Percentiles rank a stretch among this genome's conserved stretches.
Evolutionary conservation across 805 yeast species (phyloP).

Genomic region (Ogataea ganodermae): DNA sequence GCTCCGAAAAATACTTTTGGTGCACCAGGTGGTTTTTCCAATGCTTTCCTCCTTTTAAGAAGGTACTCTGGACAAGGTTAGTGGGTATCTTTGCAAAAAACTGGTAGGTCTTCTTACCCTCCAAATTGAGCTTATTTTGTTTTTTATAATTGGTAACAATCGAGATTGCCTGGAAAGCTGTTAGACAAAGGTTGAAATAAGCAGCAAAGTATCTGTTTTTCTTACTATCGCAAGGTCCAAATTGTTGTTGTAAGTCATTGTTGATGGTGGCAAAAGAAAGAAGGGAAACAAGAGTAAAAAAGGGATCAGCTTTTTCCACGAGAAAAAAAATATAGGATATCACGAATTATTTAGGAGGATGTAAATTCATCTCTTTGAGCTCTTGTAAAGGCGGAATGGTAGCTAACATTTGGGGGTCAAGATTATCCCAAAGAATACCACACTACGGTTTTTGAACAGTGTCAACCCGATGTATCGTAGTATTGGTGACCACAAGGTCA

Average conservation of each 20-base stretch:
- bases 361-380: slow-evolving; percentile 26
- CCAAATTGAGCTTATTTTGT: slow-evolving; percentile 8
- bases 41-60: background rate
- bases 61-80: background rate
- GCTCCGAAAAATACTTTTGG: slow-evolving; percentile 13
- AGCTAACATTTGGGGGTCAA: slow-evolving; percentile 30
- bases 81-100: slow-evolving; percentile 1
- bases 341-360: slow-evolving; percentile 16
- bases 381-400: slow-evolving; percentile 34
- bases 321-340: no score
- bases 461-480: slow-evolving; percentile 21
- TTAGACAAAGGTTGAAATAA: background rate
- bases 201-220: background rate
- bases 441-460: slow-evolving; percentile 28
- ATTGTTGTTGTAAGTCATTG: slow-evolving; percentile 4
- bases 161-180: slow-evolving; percentile 11
- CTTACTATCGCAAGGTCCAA: slow-evolving; percentile 20
- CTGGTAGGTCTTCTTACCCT: no score
- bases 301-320: background rate
- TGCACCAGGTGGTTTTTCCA: background rate
- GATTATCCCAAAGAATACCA: slow-evolving; percentile 33
- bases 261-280: background rate
- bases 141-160: slow-evolving; percentile 13
- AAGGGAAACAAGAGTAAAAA: slow-evolving; percentile 1
- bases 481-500: slow-evolving; percentile 32